These are phyloP conservation scores for Cyclotella atomus DNA, from an alignment of 108 stramenopile genomes.

Conservation along the genomic window DNA sequence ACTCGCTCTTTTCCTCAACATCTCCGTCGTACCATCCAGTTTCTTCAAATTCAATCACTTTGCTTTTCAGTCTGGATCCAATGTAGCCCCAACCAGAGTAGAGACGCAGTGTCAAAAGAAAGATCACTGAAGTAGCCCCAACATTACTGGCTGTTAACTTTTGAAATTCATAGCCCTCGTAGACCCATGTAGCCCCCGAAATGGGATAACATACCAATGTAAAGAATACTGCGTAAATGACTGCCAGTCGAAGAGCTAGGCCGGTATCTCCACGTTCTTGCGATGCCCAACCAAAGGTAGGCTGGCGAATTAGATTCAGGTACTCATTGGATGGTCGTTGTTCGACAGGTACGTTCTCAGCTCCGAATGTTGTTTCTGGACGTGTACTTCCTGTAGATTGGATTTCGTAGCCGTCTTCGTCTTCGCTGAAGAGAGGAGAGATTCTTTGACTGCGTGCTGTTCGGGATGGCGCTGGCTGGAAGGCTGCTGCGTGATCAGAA, in stretches of 20 bases:
- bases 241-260: slow-evolving; percentile 49
- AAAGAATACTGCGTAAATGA: slow-evolving; percentile 54
- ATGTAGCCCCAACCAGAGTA: slow-evolving; percentile 88
- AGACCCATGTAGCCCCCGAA: slow-evolving; percentile 78
- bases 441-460: not conserved
- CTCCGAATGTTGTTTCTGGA: slow-evolving; percentile 78
- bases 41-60: slow-evolving; percentile 88
- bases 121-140: slow-evolving; percentile 63
- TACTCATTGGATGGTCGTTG: slow-evolving; percentile 88
- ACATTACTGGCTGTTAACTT: slow-evolving; percentile 79
- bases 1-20: slow-evolving; percentile 75
- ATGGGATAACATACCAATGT: slow-evolving; percentile 80
- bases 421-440: not conserved
- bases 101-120: slow-evolving; percentile 69
- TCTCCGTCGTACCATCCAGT: slow-evolving; percentile 90
- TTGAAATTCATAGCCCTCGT: slow-evolving; percentile 78
- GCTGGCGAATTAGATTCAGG: slow-evolving; percentile 67
- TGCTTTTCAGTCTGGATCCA: slow-evolving; percentile 75
- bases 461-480: not conserved
- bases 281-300: slow-evolving; percentile 80
- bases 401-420: slow-evolving; percentile 47
- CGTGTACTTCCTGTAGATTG: not conserved
- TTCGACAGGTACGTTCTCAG: slow-evolving; percentile 80
- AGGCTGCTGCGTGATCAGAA: not conserved
- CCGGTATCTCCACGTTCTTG: slow-evolving; percentile 54